These are phyloP conservation scores for Metarhizium robertsii DNA, from an alignment of 2,329 filamentous ascomycete genomes.

Conservation along the genomic window DNA sequence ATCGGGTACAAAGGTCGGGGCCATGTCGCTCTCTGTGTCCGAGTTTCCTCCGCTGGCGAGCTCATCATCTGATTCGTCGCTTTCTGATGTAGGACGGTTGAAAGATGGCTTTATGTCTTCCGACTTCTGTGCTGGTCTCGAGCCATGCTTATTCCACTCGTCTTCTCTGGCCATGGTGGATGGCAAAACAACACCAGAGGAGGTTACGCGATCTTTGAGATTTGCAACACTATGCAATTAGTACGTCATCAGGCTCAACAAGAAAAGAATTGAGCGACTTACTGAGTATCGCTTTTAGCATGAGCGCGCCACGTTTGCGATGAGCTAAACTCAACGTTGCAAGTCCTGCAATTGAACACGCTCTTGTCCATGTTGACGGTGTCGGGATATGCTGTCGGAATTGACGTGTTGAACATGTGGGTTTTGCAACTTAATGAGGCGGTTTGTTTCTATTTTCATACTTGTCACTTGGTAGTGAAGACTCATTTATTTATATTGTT, in stretches of 20 bases:
- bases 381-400: not conserved
- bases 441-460: too few species aligned
- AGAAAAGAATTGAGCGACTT: not conserved
- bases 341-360: not conserved
- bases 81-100: not conserved
- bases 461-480: too few species aligned
- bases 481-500: too few species aligned
- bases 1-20: slow-evolving; percentile 17
- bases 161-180: not conserved
- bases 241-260: not conserved
- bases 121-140: not conserved
- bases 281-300: not conserved
- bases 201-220: not conserved
- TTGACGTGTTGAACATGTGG: too few species aligned
- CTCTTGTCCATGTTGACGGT: not conserved
- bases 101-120: not conserved
- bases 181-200: not conserved
- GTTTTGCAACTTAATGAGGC: too few species aligned
- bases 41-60: not conserved
- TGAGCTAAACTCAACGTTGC: not conserved
- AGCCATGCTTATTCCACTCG: not conserved
- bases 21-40: not conserved
- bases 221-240: not conserved
- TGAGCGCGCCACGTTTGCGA: not conserved
- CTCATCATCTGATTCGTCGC: not conserved